Evolutionary conservation across 331 rosid species (phyloP).

Genomic region (Acacia pycnantha): DNA sequence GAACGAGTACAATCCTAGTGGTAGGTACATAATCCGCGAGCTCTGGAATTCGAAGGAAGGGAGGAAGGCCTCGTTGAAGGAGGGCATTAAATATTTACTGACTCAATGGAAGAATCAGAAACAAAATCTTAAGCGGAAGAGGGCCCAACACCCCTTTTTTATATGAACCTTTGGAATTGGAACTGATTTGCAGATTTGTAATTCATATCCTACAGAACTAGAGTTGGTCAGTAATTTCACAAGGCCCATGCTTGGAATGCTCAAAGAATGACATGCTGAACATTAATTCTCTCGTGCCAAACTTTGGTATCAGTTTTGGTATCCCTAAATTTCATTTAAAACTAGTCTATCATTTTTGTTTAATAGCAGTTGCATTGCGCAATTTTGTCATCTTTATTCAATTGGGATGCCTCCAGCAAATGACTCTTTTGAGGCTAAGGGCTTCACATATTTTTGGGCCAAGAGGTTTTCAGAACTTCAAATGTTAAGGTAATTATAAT

Average conservation of each 20-base stretch:
- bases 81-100: conserved; percentile 47
- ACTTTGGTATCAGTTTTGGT: neutral
- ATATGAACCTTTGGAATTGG: neutral
- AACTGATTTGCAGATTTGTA: neutral
- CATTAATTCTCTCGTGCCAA: neutral
- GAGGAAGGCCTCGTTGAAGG: conserved; percentile 58
- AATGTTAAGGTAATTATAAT: neutral
- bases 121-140: conserved; percentile 18
- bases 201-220: neutral
- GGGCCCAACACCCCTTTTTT: neutral
- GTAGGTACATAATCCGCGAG: conserved; percentile 58
- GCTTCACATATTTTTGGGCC: neutral
- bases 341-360: neutral
- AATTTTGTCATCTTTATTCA: neutral
- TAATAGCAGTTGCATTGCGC: neutral
- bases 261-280: neutral
- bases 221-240: neutral
- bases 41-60: conserved; percentile 67
- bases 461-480: neutral
- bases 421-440: neutral
- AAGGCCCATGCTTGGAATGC: neutral
- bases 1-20: conserved; percentile 83
- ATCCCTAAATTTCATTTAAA: neutral
- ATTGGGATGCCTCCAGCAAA: neutral
- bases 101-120: conserved; percentile 48